phyloP scores from a whole-genome alignment of 345 rosid genomes.

The Corchorus capsularis region DNA sequence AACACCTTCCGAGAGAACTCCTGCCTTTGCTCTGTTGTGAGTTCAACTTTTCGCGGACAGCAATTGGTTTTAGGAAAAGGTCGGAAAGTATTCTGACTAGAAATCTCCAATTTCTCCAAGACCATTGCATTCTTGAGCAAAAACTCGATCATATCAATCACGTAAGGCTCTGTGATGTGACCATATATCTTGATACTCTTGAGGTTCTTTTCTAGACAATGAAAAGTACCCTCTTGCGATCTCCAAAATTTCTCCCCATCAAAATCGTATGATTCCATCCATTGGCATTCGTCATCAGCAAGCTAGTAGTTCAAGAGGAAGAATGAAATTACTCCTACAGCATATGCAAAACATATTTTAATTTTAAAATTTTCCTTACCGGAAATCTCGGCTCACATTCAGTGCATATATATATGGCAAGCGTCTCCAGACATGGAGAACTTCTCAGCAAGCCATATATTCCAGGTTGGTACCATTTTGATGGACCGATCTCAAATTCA shows the following conservation, averaged over 20 bases:
- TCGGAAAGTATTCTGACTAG: not conserved
- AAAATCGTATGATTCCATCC: not conserved
- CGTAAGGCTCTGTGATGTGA: not conserved
- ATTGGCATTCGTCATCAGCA: not conserved
- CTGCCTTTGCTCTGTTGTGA: no score
- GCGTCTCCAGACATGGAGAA: slow-evolving; percentile 12
- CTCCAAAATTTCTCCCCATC: not conserved
- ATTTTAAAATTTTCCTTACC: not conserved
- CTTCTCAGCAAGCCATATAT: not conserved
- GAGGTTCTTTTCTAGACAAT: slow-evolving; percentile 10
- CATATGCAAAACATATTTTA: not conserved
- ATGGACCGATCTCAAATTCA: not conserved
- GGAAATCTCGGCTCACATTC: not conserved
- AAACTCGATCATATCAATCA: slow-evolving; percentile 3
- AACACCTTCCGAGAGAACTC: no score
- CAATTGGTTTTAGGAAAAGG: no score
- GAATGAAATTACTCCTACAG: no score
- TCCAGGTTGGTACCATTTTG: slow-evolving; percentile 5
- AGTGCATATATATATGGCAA: not conserved
- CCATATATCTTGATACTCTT: slow-evolving; percentile 12
- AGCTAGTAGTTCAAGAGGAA: no score
- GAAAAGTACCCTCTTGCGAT: not conserved
- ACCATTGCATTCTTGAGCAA: slow-evolving; percentile 18
- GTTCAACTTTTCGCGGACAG: no score
- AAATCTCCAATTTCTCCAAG: slow-evolving; percentile 18